Conservation (phyloP, 1,284 basidiomycete species). For the Naganishia albida region DNA sequence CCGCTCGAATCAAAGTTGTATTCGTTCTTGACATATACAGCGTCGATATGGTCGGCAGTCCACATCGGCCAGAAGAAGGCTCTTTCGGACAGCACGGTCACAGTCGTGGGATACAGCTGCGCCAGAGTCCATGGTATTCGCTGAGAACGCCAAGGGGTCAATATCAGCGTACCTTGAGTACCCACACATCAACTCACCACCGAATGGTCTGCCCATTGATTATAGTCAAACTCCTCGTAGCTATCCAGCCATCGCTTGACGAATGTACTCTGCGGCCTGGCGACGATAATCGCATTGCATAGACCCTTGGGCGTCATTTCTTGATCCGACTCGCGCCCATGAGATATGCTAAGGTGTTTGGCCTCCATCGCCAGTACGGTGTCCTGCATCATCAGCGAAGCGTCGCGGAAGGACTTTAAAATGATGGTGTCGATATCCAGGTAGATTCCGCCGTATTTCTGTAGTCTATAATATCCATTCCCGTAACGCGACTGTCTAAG, state of each 20-base stretch:
- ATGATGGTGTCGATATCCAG: constrained; percentile 53
- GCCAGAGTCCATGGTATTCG: constrained; percentile 50
- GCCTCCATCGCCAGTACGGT: constrained; percentile 55
- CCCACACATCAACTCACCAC: constrained; percentile 39
- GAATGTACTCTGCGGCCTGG: constrained; percentile 48
- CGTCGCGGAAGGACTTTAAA: constrained; percentile 37
- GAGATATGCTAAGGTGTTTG: constrained; percentile 35
- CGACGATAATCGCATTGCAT: constrained; percentile 55
- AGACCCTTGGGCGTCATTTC: constrained; percentile 51
- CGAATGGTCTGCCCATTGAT: constrained; percentile 51
- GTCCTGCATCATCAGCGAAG: constrained; percentile 42
- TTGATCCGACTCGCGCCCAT: constrained; percentile 36
- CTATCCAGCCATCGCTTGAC: constrained; percentile 46
- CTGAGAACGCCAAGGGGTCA: constrained; percentile 32
- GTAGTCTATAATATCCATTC: constrained; percentile 36
- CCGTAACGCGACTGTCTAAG: neutral
- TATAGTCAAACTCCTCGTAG: constrained; percentile 51
- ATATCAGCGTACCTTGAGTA: neutral
- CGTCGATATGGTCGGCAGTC: constrained; percentile 43
- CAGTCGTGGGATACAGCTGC: constrained; percentile 47
- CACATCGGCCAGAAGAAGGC: constrained; percentile 57
- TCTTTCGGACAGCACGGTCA: constrained; percentile 53
- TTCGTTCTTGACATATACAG: constrained; percentile 42
- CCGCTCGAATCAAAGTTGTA: constrained; percentile 46
- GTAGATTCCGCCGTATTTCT: constrained; percentile 54